Conservation (phyloP, 2,329 filamentous ascomycete species). For the Colletotrichum karsti region DNA sequence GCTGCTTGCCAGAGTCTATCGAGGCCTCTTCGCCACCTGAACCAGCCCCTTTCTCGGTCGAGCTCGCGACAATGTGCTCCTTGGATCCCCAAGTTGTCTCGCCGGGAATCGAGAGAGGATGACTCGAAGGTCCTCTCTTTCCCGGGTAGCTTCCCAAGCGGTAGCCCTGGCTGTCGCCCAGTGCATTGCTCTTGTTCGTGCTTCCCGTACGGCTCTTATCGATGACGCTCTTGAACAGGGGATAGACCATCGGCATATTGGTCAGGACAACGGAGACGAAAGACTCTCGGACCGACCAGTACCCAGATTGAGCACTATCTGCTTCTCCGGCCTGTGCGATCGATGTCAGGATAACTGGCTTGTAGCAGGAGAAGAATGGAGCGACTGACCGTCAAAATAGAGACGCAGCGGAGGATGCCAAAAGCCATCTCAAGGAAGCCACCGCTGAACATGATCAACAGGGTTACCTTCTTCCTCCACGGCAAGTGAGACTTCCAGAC, state of each 20-base stretch:
- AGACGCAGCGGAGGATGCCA: constrained; percentile 19
- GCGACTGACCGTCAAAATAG: constrained; percentile 10
- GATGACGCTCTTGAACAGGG: constrained; percentile 36
- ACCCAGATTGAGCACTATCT: constrained; percentile 41
- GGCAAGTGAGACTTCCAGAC: constrained; percentile 17
- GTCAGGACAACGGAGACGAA: constrained; percentile 49
- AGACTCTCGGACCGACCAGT: constrained; percentile 49
- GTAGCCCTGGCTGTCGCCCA: constrained; percentile 8
- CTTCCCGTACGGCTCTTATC: constrained; percentile 31
- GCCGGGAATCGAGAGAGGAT: not conserved
- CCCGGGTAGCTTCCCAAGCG: constrained; percentile 15
- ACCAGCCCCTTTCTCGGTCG: not conserved
- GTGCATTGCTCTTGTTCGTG: not conserved
- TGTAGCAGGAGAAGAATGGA: fast-evolving
- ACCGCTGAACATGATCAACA: constrained; percentile 25
- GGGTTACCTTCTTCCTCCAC: constrained; percentile 18
- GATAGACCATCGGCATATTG: constrained; percentile 49
- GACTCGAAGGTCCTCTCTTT: not conserved
- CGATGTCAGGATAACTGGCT: not conserved
- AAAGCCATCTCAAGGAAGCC: constrained; percentile 24
- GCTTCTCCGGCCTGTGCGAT: constrained; percentile 36
- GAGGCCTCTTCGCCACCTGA: constrained; percentile 1
- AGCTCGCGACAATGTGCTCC: constrained; percentile 4
- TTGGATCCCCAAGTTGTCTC: constrained; percentile 5
- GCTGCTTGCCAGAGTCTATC: not conserved